A percentile compares a stretch with the other conserved stretches of the same genome.
Conservation (phyloP, 202 grass and related monocot genomes). For the Zizania palustris region DNA sequence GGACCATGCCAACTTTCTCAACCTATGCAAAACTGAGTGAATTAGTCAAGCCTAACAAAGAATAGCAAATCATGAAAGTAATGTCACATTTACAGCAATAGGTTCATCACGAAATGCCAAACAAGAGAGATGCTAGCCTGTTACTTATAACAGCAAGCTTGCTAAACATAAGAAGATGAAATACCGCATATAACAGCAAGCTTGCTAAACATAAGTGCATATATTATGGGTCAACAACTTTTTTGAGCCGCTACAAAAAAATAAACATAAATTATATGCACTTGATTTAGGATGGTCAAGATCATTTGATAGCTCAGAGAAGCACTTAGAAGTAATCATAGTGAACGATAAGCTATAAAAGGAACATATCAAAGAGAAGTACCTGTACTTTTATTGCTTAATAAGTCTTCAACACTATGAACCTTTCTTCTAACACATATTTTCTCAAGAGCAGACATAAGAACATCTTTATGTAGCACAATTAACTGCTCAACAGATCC, state of each 20-base stretch:
- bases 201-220: constrained; percentile 20
- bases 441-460: constrained; percentile 62
- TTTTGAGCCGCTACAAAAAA: background rate
- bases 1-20: constrained; percentile 62
- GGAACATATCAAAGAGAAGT: constrained; percentile 30
- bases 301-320: background rate
- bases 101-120: constrained; percentile 7
- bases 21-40: constrained; percentile 53
- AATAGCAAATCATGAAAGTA: constrained; percentile 19
- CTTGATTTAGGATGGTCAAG: constrained; percentile 26
- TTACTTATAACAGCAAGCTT: constrained; percentile 16
- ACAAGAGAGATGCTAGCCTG: background rate
- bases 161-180: constrained; percentile 36
- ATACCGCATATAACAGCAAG: background rate
- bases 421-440: constrained; percentile 67
- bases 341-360: constrained; percentile 24
- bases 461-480: constrained; percentile 61
- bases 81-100: constrained; percentile 24
- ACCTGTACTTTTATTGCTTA: constrained; percentile 55
- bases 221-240: background rate
- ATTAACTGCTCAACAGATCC: constrained; percentile 71
- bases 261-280: background rate
- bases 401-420: constrained; percentile 59
- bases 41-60: constrained; percentile 13
- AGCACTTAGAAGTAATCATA: constrained; percentile 5